Base-by-base conservation (phyloP, 2,329 filamentous ascomycete genomes). In the Zarea fungicola region DNA sequence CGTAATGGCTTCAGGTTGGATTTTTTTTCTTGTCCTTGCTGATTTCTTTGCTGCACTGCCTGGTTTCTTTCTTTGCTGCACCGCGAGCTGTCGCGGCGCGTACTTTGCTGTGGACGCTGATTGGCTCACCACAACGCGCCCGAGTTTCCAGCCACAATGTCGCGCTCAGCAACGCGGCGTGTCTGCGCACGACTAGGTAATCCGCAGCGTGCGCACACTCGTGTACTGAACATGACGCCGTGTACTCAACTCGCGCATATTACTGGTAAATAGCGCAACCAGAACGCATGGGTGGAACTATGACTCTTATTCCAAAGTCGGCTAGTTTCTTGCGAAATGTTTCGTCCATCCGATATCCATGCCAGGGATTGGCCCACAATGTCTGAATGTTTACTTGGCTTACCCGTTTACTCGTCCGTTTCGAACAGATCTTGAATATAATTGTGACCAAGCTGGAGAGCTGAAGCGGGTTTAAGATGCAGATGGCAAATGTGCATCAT, bases 311-410 rank as follows among this genome's bases (percentile, higher is more conserved):
- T 34, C 31, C 10, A 11, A 7, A 16, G 23, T 16, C 6, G 29
- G 4, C 29, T 34, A 21, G 41, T 14, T n/a, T 34, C 28, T 29
- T 22, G n/a, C 23, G 8, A 5, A 28, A 5, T 29, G 42, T 46
- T 46, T 46, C 42, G 34, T 46, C 32, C 19, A 26, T 16, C 18
- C 22, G 25, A 23, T 21, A 35, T 46, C 31, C 31, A 6, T 21
- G 25, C 29, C 8, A 46, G 3, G 18, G 13, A 39, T 39, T 39
- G 43, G 34, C 23, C 34, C 16, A 39, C 19, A 35, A 4, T 14
- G 19, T 9, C 26, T 26, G 5, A 29, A 3, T 31, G 23, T 64
- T 61, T 14, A 62, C 68, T 39, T 26, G 4, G 21, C 34, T 21
- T 25, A 26, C 11, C 28, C 9, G 28, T 13, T 25, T 16, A 10